Evolutionary conservation across 2,329 filamentous ascomycete species (phyloP).

Genomic region (Calonectria pseudoreteaudii): DNA sequence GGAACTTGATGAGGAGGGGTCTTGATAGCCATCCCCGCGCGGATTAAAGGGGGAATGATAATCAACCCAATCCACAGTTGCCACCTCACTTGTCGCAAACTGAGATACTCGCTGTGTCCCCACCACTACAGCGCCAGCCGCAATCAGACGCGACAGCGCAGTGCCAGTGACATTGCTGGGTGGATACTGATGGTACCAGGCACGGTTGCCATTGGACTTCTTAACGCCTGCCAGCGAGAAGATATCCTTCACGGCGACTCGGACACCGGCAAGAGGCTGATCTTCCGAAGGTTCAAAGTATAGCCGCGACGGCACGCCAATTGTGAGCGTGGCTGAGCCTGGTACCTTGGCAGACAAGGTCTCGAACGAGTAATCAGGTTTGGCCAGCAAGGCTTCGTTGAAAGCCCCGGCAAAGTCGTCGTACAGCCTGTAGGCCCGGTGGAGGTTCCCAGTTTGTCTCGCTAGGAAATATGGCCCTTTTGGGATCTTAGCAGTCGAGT

Average conservation of each 20-base stretch:
- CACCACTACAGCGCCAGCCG: background rate
- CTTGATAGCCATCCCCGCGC: conserved; percentile 60
- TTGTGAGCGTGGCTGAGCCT: background rate
- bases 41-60: conserved; percentile 58
- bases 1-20: conserved; percentile 58
- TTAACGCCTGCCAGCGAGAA: conserved; percentile 16
- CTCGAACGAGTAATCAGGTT: background rate
- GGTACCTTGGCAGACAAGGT: background rate
- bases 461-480: background rate
- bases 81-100: conserved; percentile 18
- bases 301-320: background rate
- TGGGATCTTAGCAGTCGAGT: background rate
- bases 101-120: conserved; percentile 23
- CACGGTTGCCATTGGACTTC: conserved; percentile 2
- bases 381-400: background rate
- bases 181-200: conserved; percentile 1
- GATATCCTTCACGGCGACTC: conserved; percentile 22
- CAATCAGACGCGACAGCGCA: conserved; percentile 13
- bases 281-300: background rate
- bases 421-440: background rate
- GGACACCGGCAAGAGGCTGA: background rate
- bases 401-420: conserved; percentile 7
- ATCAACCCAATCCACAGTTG: conserved; percentile 40
- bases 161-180: background rate
- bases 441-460: background rate